phyloP scores from a whole-genome alignment of 2,329 filamentous ascomycete genomes.

The Neopestalotiopsis sp. region DNA sequence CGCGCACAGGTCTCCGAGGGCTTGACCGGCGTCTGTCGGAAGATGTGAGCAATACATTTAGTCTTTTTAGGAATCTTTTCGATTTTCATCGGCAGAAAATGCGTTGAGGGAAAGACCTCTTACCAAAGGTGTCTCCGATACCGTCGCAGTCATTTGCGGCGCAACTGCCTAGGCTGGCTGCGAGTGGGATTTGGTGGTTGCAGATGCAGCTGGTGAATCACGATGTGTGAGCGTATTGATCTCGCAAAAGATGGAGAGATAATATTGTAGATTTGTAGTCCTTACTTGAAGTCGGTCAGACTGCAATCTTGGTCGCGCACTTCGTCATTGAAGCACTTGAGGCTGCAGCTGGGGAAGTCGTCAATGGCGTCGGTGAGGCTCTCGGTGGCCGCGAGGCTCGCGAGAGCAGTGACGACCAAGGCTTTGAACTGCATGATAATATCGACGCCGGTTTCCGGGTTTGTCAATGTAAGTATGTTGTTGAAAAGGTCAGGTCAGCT shows the following conservation, averaged over 20 bases:
- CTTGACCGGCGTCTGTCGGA: constrained; percentile 1
- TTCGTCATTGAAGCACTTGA: background rate
- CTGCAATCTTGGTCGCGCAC: background rate
- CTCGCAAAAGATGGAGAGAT: no score
- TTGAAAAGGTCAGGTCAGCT: no score
- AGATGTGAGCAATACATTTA: background rate
- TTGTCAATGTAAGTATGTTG: background rate
- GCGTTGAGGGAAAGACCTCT: no score
- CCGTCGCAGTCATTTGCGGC: background rate
- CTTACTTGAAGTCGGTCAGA: background rate
- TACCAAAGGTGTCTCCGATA: background rate
- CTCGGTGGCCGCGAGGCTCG: background rate
- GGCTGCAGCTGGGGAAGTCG: constrained; percentile 6
- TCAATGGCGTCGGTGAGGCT: background rate
- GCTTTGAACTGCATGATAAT: background rate
- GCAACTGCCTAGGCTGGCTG: background rate
- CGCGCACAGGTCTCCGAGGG: background rate
- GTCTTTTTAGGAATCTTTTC: background rate
- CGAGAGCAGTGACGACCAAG: background rate
- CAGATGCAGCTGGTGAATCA: background rate
- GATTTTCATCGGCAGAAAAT: no score
- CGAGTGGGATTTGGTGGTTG: background rate
- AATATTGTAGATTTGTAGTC: no score
- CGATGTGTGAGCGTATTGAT: no score
- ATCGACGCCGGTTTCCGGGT: background rate